phyloP scores from a whole-genome alignment of 1,284 basidiomycete species.

The Rhodotorula sp. region DNA sequence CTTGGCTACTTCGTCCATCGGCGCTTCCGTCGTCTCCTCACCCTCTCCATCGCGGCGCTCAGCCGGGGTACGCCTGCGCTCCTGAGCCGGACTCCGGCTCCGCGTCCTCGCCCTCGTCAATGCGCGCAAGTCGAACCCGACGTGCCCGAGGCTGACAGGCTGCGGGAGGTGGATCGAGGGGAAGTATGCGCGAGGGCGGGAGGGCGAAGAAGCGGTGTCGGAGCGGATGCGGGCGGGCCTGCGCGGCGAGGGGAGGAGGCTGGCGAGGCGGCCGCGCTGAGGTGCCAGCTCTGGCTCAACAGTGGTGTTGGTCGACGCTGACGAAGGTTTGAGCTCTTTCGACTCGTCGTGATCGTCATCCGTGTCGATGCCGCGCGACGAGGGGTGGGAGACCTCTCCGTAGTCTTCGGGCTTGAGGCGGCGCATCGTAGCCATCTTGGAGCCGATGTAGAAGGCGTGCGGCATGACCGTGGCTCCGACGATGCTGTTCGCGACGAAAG shows the following conservation, averaged over 20 bases:
- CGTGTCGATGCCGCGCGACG: conserved; percentile 2
- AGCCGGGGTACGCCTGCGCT: too few relatives aligned
- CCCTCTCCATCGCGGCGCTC: background rate
- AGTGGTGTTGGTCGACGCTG: background rate
- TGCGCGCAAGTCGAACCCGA: conserved; percentile 20
- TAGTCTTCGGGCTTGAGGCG: conserved; percentile 51
- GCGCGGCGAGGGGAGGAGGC: background rate
- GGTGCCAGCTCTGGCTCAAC: background rate
- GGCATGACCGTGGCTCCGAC: conserved; percentile 85
- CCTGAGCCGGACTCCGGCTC: too few relatives aligned
- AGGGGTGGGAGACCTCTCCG: conserved; percentile 13
- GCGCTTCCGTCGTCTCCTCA: background rate
- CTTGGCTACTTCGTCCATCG: conserved; percentile 12
- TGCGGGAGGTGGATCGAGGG: conserved; percentile 40
- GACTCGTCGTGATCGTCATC: conserved; percentile 10
- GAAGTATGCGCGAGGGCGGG: background rate
- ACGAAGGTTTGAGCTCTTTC: background rate
- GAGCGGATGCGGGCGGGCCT: background rate
- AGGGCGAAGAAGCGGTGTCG: background rate
- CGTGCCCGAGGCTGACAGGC: conserved; percentile 45
- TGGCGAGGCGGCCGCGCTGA: background rate
- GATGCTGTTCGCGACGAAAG: conserved; percentile 49
- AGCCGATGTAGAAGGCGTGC: conserved; percentile 75
- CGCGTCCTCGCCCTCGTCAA: background rate
- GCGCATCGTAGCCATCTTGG: conserved; percentile 69